Conservation (phyloP, 2,329 filamentous ascomycete species). For the Zarea fungicola region DNA sequence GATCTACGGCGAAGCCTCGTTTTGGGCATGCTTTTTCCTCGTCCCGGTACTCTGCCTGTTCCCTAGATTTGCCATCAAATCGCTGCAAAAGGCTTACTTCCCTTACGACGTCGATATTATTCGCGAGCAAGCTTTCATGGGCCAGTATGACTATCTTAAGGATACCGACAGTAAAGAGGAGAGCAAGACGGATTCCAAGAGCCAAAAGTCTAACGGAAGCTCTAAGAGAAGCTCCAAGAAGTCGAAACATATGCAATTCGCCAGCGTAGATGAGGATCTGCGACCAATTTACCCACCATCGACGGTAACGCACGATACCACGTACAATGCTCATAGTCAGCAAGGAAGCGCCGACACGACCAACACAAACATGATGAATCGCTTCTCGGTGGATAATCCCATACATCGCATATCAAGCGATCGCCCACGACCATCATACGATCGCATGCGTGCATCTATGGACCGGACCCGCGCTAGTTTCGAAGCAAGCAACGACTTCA, state of each 20-base stretch:
- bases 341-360: constrained; percentile 94
- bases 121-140: constrained; percentile 81
- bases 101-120: constrained; percentile 94
- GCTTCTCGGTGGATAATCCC: constrained; percentile 52
- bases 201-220: constrained; percentile 42
- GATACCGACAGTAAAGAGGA: constrained; percentile 27
- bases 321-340: constrained; percentile 73
- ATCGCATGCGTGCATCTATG: constrained; percentile 80
- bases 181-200: constrained; percentile 34
- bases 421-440: constrained; percentile 75
- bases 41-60: constrained; percentile 78
- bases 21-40: constrained; percentile 80
- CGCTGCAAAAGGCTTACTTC: constrained; percentile 87
- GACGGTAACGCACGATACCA: constrained; percentile 69
- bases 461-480: constrained; percentile 79
- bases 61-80: constrained; percentile 81
- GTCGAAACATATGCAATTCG: constrained; percentile 52
- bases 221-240: constrained; percentile 54
- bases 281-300: constrained; percentile 92
- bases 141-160: constrained; percentile 69
- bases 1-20: constrained; percentile 74
- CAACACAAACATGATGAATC: constrained; percentile 61
- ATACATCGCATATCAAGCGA: constrained; percentile 54
- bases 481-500: constrained; percentile 86
- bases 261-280: constrained; percentile 76